phyloP scores from a whole-genome alignment of 1,284 basidiomycete species.

The Heimioporus retisporus region DNA sequence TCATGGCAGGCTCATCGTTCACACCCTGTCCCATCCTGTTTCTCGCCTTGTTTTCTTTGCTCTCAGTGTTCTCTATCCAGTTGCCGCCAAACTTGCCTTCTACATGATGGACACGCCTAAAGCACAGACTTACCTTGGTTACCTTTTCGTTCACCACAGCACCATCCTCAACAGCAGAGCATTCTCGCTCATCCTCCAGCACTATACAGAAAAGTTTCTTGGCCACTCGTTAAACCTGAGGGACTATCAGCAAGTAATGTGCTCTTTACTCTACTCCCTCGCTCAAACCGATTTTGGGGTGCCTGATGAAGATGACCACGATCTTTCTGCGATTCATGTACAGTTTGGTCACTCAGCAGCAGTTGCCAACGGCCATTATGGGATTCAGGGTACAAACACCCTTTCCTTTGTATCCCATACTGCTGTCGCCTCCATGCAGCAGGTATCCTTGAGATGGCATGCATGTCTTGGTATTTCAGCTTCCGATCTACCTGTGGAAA shows the following conservation, averaged over 20 bases:
- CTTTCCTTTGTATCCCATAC: background rate
- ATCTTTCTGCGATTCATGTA: conserved; percentile 1
- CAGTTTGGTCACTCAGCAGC: conserved; percentile 1
- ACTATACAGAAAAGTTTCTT: conserved; percentile 13
- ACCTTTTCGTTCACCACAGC: conserved; percentile 15
- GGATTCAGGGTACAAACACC: conserved; percentile 12
- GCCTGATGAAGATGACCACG: conserved; percentile 1
- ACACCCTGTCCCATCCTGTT: background rate
- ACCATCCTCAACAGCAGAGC: background rate
- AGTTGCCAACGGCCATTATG: conserved; percentile 14
- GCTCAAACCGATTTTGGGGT: background rate
- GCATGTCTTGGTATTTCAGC: background rate
- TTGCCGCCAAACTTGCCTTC: conserved; percentile 2
- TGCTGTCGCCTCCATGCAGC: conserved; percentile 12
- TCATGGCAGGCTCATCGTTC: conserved; percentile 12
- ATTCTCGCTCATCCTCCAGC: background rate
- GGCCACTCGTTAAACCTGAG: background rate
- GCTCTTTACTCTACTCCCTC: conserved; percentile 21
- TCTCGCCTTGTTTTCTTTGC: conserved; percentile 9
- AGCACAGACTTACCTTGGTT: conserved; percentile 1
- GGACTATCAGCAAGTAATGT: conserved; percentile 18
- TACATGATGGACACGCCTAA: conserved; percentile 6
- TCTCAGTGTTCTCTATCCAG: conserved; percentile 6
- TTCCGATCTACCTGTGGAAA: too few relatives aligned
- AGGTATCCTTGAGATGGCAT: conserved; percentile 5